A percentile compares a stretch with the other conserved stretches of the same genome.
Conservation (phyloP, 345 rosid species). For the Sapria himalayana region DNA sequence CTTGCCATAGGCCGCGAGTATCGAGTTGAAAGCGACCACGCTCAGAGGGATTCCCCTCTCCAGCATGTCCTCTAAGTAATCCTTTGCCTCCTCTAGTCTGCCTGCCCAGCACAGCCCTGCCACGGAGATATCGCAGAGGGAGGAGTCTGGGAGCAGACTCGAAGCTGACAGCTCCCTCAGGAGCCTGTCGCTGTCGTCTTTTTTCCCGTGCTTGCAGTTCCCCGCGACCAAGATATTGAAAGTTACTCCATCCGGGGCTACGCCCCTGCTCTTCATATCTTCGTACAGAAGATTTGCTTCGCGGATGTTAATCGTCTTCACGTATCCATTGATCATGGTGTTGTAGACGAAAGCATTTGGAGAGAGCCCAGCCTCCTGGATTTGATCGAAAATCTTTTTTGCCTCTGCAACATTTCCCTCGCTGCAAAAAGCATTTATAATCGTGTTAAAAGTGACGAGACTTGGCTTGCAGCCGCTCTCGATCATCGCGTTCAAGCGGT, state of each 20-base stretch:
- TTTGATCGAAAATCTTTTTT: constrained; percentile 24
- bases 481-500: constrained; percentile 35
- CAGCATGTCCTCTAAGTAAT: constrained; percentile 23
- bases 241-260: constrained; percentile 44
- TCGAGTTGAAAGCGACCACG: constrained; percentile 38
- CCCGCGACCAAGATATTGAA: constrained; percentile 46
- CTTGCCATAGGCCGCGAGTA: constrained; percentile 44
- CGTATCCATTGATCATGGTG: constrained; percentile 42
- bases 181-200: constrained; percentile 29
- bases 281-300: constrained; percentile 32
- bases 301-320: constrained; percentile 37
- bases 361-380: constrained; percentile 22
- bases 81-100: constrained; percentile 27
- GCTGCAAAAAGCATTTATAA: constrained; percentile 35
- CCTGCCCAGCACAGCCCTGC: constrained; percentile 59
- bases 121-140: constrained; percentile 25
- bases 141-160: constrained; percentile 16
- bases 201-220: constrained; percentile 32
- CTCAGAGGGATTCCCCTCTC: constrained; percentile 39
- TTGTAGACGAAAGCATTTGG: constrained; percentile 31
- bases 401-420: constrained; percentile 38
- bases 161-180: constrained; percentile 21
- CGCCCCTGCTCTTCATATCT: constrained; percentile 32
- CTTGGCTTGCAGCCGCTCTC: constrained; percentile 30
- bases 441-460: constrained; percentile 22